A percentile compares a stretch with the other conserved stretches of the same genome.
These are phyloP conservation scores for Quercus aquifolioides DNA, from an alignment of 306 rosid genomes.

Conservation along the genomic window DNA sequence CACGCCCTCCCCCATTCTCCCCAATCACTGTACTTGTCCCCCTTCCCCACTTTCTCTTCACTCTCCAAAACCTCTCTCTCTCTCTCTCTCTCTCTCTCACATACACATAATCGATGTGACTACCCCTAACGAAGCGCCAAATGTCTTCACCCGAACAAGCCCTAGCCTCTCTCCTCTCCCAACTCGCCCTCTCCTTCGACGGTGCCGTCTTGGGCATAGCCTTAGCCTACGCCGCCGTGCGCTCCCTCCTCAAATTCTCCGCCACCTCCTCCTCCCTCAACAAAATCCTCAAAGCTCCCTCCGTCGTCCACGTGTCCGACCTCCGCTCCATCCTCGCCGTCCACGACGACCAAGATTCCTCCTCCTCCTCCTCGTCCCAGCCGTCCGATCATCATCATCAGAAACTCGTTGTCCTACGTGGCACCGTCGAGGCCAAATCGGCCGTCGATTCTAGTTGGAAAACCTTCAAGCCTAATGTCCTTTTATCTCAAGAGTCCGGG, in stretches of 20 bases:
- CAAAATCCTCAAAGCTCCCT: constrained; percentile 66
- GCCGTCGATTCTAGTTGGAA: constrained; percentile 57
- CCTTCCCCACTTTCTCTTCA: background rate
- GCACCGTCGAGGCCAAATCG: constrained; percentile 67
- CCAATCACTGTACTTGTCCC: background rate
- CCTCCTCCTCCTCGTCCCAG: background rate
- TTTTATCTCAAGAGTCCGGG: constrained; percentile 63
- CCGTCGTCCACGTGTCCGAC: constrained; percentile 69
- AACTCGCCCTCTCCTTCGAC: constrained; percentile 64
- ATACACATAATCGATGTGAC: background rate
- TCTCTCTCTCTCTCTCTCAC: background rate
- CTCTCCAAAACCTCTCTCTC: background rate
- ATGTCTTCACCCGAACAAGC: constrained; percentile 86
- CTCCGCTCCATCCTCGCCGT: constrained; percentile 59
- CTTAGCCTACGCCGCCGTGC: constrained; percentile 64
- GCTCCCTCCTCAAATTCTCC: constrained; percentile 47
- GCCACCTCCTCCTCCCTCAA: constrained; percentile 51
- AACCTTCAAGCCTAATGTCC: constrained; percentile 32
- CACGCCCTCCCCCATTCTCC: background rate
- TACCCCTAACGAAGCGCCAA: background rate
- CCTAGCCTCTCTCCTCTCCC: constrained; percentile 60
- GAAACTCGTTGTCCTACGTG: constrained; percentile 61
- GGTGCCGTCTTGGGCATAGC: constrained; percentile 82
- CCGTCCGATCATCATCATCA: constrained; percentile 12
- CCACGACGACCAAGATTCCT: constrained; percentile 20